Percentiles rank a stretch among this genome's conserved stretches.
Evolutionary conservation across 768 basidiomycete species (phyloP).

Genomic region (Basidioascus undulatus): DNA sequence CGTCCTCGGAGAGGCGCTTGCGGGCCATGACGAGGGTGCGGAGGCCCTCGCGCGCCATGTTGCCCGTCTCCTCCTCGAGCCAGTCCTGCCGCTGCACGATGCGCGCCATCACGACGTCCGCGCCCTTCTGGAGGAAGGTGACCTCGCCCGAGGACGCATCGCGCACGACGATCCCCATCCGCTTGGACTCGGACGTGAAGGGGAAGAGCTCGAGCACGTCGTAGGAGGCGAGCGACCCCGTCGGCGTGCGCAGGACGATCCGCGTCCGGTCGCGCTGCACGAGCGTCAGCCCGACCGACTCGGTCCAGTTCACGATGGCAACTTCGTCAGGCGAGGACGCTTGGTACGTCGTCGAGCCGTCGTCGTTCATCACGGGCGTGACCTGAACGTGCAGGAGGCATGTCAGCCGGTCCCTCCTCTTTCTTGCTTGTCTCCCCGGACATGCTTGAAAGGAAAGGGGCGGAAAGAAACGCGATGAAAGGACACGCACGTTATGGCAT

Average conservation of each 20-base stretch:
- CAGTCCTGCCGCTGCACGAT: constrained; percentile 95
- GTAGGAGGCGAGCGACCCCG: constrained; percentile 38
- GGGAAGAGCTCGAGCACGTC: constrained; percentile 90
- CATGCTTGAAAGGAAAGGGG: not conserved
- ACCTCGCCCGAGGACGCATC: constrained; percentile 53
- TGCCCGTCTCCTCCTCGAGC: constrained; percentile 94
- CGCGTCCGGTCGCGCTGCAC: constrained; percentile 67
- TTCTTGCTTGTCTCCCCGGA: too few relatives aligned
- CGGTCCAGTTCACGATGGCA: constrained; percentile 92
- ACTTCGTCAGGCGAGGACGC: constrained; percentile 98
- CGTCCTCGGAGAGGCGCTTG: constrained; percentile 42
- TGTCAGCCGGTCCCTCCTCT: not conserved
- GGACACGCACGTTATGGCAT: constrained; percentile 63
- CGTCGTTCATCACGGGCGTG: constrained; percentile 82
- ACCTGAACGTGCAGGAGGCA: constrained; percentile 29
- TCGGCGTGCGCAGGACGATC: constrained; percentile 59
- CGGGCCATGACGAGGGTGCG: constrained; percentile 80
- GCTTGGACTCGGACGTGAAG: constrained; percentile 94
- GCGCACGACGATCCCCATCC: constrained; percentile 92
- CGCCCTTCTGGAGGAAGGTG: constrained; percentile 83
- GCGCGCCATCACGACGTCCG: constrained; percentile 89
- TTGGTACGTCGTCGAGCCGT: constrained; percentile 86
- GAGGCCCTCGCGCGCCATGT: constrained; percentile 92
- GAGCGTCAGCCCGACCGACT: constrained; percentile 75
- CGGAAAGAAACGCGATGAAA: not conserved